A percentile compares a stretch with the other conserved stretches of the same genome.
Evolutionary conservation across 1,139 yeast species (phyloP).

Genomic region (Sugiyamaella castrensis): DNA sequence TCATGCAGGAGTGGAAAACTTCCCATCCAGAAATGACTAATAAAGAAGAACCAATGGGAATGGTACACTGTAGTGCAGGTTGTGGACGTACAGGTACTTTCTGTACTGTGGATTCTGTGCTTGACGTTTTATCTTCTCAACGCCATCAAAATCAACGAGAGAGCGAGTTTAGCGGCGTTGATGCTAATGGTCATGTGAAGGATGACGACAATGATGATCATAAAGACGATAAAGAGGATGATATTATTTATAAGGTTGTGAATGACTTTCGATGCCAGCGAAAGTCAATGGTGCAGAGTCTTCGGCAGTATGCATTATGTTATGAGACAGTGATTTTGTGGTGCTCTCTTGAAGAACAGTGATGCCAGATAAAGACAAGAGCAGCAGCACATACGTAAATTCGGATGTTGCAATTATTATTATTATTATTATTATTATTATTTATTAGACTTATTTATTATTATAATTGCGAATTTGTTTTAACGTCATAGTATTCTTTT

Average conservation of each 20-base stretch:
- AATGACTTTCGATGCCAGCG: slow-evolving; percentile 67
- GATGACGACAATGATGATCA: too few species aligned
- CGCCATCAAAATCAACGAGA: slow-evolving; percentile 5
- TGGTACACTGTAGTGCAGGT: slow-evolving; percentile 89
- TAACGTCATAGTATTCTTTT: background rate
- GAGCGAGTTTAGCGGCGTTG: background rate
- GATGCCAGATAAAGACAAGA: too few species aligned
- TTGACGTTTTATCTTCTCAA: slow-evolving; percentile 43
- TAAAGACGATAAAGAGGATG: slow-evolving; percentile 31
- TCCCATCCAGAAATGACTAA: background rate
- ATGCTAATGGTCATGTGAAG: background rate
- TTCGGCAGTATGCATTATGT: slow-evolving; percentile 69
- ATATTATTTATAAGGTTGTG: slow-evolving; percentile 55
- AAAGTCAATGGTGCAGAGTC: slow-evolving; percentile 78
- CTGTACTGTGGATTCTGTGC: slow-evolving; percentile 66
- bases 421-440: background rate
- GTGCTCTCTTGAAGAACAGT: slow-evolving; percentile 19
- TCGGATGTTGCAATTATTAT: background rate
- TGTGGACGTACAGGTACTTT: slow-evolving; percentile 92
- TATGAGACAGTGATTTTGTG: slow-evolving; percentile 52
- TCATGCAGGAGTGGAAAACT: slow-evolving; percentile 20
- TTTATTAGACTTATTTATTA: slow-evolving; percentile 14
- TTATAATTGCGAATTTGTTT: background rate
- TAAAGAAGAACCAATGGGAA: slow-evolving; percentile 37
- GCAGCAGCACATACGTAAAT: background rate